Evolutionary conservation across 768 basidiomycete genomes (phyloP), one percentile per base, ranked within the genome.

Genomic region (Xerocomellus intermedius): DNA sequence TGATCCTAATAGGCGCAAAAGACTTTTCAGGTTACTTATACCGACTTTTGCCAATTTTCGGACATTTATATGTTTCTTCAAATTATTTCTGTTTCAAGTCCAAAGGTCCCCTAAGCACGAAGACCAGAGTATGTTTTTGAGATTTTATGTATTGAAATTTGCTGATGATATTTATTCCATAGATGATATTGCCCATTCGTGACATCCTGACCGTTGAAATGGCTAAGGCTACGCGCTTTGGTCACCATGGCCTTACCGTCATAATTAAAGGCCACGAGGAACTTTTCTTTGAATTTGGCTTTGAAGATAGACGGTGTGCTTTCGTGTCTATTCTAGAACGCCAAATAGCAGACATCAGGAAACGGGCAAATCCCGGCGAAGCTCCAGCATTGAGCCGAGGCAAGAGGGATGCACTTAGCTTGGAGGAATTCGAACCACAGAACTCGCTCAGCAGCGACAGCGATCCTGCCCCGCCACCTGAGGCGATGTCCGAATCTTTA

Each of bases 221-320:
- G 67, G 85, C 89, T 9, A 92, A 87, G 70, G 91, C 94, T 2
- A 89, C 91, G 59, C 84, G 90, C 22, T 92, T 97, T 69, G 92
- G 90, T 7, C 93, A 94, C 65, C 83, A 89, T 64, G 96, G 96
- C 26, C 81, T 98, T 19, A 84, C 91, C 35, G 78, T 98, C 52
- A 87, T 98, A 50, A 85, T 99, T 62, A 91, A 89, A 64, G 96
- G 96, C 1, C 94, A 98, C 67, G 96, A 99, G 73, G 96, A 99
- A 68, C 78, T 98, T 10, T 99, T 99, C 77, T 89, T 98, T 63
- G 97, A 99, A 72, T 96, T 99, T 68, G 78, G 80, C 39, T 84
- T 86, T 19, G 82, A 87, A 53, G 87, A 91, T 51, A 86, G 91
- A 58, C 84, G 96, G 22, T 79, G 87, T 58, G 84, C 86, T 2